Conservation (phyloP, 805 yeast species). For the Metschnikowia arizonensis region DNA sequence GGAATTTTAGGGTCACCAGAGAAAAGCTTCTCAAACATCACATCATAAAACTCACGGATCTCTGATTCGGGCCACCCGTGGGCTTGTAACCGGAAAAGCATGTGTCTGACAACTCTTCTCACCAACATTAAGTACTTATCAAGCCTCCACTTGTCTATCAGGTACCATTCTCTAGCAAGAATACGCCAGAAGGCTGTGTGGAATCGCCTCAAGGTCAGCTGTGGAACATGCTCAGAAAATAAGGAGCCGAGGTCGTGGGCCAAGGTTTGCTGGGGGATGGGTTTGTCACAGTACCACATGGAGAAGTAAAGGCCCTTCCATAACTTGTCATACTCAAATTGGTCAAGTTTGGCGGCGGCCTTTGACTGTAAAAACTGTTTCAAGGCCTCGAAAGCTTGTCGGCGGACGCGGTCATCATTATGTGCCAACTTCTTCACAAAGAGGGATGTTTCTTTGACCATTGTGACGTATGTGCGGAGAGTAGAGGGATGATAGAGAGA, state of each 20-base stretch:
- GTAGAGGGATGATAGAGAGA: constrained; percentile 1
- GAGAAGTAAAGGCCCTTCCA: constrained; percentile 96
- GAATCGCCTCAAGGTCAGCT: constrained; percentile 46
- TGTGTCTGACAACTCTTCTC: constrained; percentile 68
- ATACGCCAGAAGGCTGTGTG: constrained; percentile 77
- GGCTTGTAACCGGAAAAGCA: constrained; percentile 50
- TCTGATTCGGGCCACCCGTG: constrained; percentile 49
- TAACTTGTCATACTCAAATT: constrained; percentile 66
- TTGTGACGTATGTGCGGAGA: constrained; percentile 5
- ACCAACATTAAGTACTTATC: constrained; percentile 82
- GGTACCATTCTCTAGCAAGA: constrained; percentile 76
- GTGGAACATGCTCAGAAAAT: constrained; percentile 43
- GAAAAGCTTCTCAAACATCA: constrained; percentile 44
- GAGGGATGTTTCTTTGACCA: constrained; percentile 34
- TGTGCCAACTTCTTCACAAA: constrained; percentile 84
- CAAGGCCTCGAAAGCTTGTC: constrained; percentile 64
- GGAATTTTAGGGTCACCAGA: constrained; percentile 60
- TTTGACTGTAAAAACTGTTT: constrained; percentile 49
- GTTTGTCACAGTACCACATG: constrained; percentile 96
- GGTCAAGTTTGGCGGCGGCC: constrained; percentile 37
- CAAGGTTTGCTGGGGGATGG: constrained; percentile 82
- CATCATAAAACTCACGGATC: constrained; percentile 43
- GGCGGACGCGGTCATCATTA: constrained; percentile 71
- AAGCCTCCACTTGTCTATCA: constrained; percentile 77
- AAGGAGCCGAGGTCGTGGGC: constrained; percentile 68